Percentiles rank a stretch among this genome's conserved stretches.
phyloP scores from a whole-genome alignment of 352 stramenopile genomes.

The Globisporangium middletonii region DNA sequence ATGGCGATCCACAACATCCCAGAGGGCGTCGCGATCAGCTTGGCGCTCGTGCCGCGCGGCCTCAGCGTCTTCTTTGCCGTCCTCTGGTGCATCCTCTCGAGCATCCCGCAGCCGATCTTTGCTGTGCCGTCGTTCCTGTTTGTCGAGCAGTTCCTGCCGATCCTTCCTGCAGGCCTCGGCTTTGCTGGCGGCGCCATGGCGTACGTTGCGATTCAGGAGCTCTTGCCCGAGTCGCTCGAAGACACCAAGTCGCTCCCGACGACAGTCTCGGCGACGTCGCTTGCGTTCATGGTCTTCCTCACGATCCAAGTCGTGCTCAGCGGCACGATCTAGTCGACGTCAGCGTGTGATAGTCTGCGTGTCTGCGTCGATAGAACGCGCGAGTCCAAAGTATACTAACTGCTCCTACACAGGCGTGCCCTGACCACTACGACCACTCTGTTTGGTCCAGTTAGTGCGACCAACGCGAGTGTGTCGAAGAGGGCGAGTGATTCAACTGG shows the following conservation, averaged over 20 bases:
- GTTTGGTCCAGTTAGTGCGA: too few relatives aligned
- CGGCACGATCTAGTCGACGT: constrained; percentile 21
- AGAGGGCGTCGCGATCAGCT: constrained; percentile 94
- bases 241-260: constrained; percentile 75
- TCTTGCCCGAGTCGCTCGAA: constrained; percentile 78
- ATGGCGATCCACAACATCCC: constrained; percentile 99
- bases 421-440: too few relatives aligned
- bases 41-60: constrained; percentile 93
- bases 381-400: too few relatives aligned
- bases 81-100: constrained; percentile 90
- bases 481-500: too few relatives aligned
- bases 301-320: constrained; percentile 79
- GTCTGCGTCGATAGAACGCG: too few relatives aligned
- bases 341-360: not conserved
- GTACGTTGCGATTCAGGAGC: constrained; percentile 90
- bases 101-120: constrained; percentile 94
- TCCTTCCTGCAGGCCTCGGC: constrained; percentile 93
- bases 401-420: too few relatives aligned
- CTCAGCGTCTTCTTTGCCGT: constrained; percentile 83
- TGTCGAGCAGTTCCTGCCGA: constrained; percentile 90
- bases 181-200: constrained; percentile 97
- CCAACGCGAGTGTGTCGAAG: too few relatives aligned
- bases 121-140: constrained; percentile 95
- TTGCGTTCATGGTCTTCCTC: constrained; percentile 79
- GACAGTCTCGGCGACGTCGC: constrained; percentile 57